Base-by-base conservation (phyloP, 176 grass and related monocot genomes). In the Carex cristatella region DNA sequence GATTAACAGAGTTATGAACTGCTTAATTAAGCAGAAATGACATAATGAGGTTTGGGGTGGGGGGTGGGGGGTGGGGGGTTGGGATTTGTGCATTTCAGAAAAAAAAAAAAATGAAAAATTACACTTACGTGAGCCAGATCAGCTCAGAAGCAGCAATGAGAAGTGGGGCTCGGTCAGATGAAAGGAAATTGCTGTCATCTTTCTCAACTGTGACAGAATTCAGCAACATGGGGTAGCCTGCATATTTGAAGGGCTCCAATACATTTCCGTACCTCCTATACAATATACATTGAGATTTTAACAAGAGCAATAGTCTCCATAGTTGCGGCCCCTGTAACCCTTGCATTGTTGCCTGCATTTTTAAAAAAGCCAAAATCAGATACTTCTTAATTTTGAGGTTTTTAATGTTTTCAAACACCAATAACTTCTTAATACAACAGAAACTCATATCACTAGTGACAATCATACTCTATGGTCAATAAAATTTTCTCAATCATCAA, bases 181-280 rank as follows among this genome's bases (percentile, higher is more conserved):
- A 99, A 88, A 99, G 96, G 61, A 95, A 99, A 85, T 95, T 99
- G 87, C 83, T 99, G 69, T 95, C 96, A 81, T 91, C 85, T 86
- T 95, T 95, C 55, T 99, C 96, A 85, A 99, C 90, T 53, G 93
- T 95, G 76, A 95, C 90, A 73, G 96, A 90, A 89, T 90, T 99
- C 74, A 99, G 87, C 87, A 99, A 85, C 96, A 99, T 99, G 33
- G 96, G 96, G 83, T 99, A 99, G 74, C 96, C 96, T 81, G 96
- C 96, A 88, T 99, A 99, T 91, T 99, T 99, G 78, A 99, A 99
- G 69, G 96, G 96, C 86, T 99, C 93, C 88, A 99, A 79, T 32
- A 99, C 83, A 84, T 88, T 53, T 84, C 96, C 93, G 87, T 99
- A 95, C 91, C 96, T 91, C 81, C 91, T 94, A 85, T 99, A 99